phyloP scores from a whole-genome alignment of 2,329 filamentous ascomycete genomes.

The Davidsoniella eucalypti region DNA sequence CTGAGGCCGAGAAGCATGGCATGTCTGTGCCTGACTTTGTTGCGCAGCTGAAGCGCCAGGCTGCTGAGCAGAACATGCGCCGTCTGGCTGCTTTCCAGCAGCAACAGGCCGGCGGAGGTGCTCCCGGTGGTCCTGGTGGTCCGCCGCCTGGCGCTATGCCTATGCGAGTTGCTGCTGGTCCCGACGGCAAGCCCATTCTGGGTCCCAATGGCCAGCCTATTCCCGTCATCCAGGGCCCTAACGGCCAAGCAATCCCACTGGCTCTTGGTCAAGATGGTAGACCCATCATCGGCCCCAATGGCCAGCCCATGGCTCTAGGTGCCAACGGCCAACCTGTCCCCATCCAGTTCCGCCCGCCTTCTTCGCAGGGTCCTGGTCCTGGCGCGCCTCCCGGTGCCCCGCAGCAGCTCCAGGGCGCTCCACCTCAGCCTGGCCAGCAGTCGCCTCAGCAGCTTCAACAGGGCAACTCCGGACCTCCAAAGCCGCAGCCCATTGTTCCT shows the following conservation, averaged over 20 bases:
- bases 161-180: slow-evolving; percentile 7
- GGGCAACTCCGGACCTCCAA: slow-evolving; percentile 19
- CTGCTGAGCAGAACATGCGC: slow-evolving; percentile 32
- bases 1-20: slow-evolving; percentile 69
- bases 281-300: background rate
- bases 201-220: slow-evolving; percentile 11
- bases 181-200: slow-evolving; percentile 7
- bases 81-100: slow-evolving; percentile 11
- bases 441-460: slow-evolving; percentile 23
- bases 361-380: background rate
- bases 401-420: slow-evolving; percentile 1
- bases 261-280: slow-evolving; percentile 1
- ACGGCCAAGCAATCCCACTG: slow-evolving; percentile 8
- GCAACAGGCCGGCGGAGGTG: slow-evolving; percentile 3
- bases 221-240: slow-evolving; percentile 11
- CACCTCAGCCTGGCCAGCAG: slow-evolving; percentile 19
- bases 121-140: background rate
- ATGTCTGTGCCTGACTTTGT: slow-evolving; percentile 77
- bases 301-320: background rate
- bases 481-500: slow-evolving; percentile 52
- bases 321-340: slow-evolving; percentile 2
- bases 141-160: slow-evolving; percentile 5
- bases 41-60: slow-evolving; percentile 46
- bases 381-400: background rate
- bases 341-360: slow-evolving; percentile 1